Evolutionary conservation across 202 grass and related monocot species (phyloP), one percentile per base, ranked within the genome.

Genomic region (Setaria italica): DNA sequence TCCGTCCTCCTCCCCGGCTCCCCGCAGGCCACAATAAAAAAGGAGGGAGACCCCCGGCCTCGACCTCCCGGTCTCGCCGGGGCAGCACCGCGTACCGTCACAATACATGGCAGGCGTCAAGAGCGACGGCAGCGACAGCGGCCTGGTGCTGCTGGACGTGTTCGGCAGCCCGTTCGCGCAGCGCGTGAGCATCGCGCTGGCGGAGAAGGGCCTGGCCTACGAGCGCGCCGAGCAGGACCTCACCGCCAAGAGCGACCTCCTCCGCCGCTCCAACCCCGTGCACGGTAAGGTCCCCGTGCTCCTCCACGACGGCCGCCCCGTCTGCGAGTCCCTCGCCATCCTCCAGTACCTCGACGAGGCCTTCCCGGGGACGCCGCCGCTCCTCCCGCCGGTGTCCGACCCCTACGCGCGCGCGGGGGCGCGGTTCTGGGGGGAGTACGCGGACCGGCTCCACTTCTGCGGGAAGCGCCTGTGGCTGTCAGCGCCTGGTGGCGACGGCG

Each of bases 301-400:
- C 20, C 48, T 92, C 78, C 93, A 95, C 82, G 53, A 48, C 20
- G 88, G 81, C 32, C 91, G 63, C 43, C 32, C 83, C 47, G 10
- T 92, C 57, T 92, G 84, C 73, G 93, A 95, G 70, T 95, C 93
- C 4, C 88, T 92, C 60, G 9, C 71, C 84, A 92, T 95, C 77
- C 13, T 95, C 34, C 16, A 89, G 2, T 92, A 91, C 77, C 82
- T 95, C 64, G 90, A 95, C 7, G 86, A 95, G 9, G 86, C 77
- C 47, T 95, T 89, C 90, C 70, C 83, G 0, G 70, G 11, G 0
- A 12, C 21, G 21, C 10, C 21, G 21, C 21, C 58, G 11, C 86
- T 91, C 35, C 87, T 85, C 7, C 37, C 81, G 58, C 56, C 3
- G 4, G 56, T 7, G 56, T 11, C 53, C 20, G 72, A 83, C 64